Base-by-base conservation (phyloP, 495 filamentous ascomycete genomes). In the Cercophora scortea region DNA sequence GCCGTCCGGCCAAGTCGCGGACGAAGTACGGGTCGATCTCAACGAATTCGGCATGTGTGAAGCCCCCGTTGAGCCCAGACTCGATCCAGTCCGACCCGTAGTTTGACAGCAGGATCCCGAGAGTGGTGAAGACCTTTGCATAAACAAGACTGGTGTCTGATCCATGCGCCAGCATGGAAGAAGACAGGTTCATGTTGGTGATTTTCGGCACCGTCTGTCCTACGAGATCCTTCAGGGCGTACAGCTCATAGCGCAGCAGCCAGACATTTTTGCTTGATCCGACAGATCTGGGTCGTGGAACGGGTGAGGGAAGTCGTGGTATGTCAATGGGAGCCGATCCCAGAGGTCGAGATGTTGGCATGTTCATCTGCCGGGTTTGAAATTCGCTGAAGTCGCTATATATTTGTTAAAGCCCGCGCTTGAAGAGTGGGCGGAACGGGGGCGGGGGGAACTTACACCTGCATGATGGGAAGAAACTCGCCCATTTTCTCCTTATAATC, bases 341-440 rank as follows among this genome's bases (percentile, higher is more conserved):
- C 18, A 1, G 16, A 8, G 16, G 33, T n/a, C 41, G 36, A 13
- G 36, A 44, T 17, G 17, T 36, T 11, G 50, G 25, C 6, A 47
- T 15, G n/a, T 39, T 43, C 50, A 50, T 47, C 2, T 36, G 46
- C 18, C 35, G n/a, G 15, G 49, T 52, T 10, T 57, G 53, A 43
- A 54, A 55, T 4, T 52, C 49, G 32, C 48, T 42, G 44, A 39
- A 60, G 43, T 64, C 61, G 32, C 61, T 64, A n/a, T 46, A 0
- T 36, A 11, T 7, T 2, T 8, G 47, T 47, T 44, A 54, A 45
- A 43, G 13, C n/a, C 11, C 12, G 42, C 17, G 5, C 6, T 8
- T 11, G 11, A 38, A 18, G 32, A 13, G 32, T 18, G 15, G 11
- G 9, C 8, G 36, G 8, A 13, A 38, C 13, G 32, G 34, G 10